Conservation (phyloP, 371 early-diverging fungal genomes). For the Mortierella sp. region DNA sequence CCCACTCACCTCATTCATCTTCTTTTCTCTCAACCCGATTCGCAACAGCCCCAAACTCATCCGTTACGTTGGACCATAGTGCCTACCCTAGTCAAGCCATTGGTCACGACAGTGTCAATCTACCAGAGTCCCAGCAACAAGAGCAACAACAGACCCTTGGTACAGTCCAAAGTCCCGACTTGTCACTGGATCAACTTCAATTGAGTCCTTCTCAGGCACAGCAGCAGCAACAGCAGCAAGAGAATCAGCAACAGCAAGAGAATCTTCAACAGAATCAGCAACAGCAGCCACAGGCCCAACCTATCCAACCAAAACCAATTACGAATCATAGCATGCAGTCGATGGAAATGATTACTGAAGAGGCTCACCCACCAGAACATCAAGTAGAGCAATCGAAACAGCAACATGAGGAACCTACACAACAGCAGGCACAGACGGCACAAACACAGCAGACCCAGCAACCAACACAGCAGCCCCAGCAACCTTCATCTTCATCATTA, state of each 20-base stretch:
- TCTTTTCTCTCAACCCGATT: neutral
- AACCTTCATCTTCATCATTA: neutral
- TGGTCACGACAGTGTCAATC: constrained; percentile 13
- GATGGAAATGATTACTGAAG: constrained; percentile 52
- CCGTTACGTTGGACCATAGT: constrained; percentile 22
- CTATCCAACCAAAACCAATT: neutral
- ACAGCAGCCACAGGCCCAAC: constrained; percentile 7
- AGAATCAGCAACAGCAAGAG: constrained; percentile 2
- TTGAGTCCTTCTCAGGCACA: neutral
- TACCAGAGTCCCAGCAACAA: neutral
- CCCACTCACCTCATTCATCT: neutral
- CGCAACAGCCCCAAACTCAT: neutral
- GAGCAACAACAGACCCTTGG: constrained; percentile 6
- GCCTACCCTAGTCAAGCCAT: constrained; percentile 21
- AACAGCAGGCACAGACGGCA: no score
- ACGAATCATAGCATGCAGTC: constrained; percentile 36
- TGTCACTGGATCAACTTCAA: constrained; percentile 9
- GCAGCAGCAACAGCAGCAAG: neutral
- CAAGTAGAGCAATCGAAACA: constrained; percentile 38
- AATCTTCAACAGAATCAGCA: constrained; percentile 13
- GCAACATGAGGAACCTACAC: no score
- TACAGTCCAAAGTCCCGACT: constrained; percentile 10
- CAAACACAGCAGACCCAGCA: constrained; percentile 5
- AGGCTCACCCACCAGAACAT: constrained; percentile 37
- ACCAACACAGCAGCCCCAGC: constrained; percentile 9